A percentile compares a stretch with the other conserved stretches of the same genome.
phyloP scores from a whole-genome alignment of 1,284 basidiomycete genomes.

The Erythrobasidium hasegawianum region DNA sequence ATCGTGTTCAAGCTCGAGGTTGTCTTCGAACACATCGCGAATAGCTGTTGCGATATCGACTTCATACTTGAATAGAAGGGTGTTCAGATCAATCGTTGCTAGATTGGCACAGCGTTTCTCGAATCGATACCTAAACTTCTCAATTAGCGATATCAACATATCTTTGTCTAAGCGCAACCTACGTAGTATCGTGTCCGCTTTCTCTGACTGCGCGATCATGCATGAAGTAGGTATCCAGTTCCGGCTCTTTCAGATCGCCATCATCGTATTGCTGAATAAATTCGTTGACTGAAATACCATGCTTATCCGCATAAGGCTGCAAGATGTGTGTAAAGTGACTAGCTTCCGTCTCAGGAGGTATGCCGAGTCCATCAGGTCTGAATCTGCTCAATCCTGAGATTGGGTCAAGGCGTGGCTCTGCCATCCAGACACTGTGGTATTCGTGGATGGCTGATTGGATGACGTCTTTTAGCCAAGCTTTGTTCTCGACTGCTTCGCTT shows the following conservation, averaged over 20 bases:
- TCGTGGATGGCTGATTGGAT: slow-evolving; percentile 98
- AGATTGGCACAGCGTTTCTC: slow-evolving; percentile 91
- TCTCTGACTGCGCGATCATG: slow-evolving; percentile 64
- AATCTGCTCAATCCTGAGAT: slow-evolving; percentile 90
- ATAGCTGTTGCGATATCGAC: slow-evolving; percentile 63
- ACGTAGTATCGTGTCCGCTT: slow-evolving; percentile 84
- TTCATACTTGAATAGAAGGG: slow-evolving; percentile 81
- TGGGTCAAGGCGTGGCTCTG: slow-evolving; percentile 84
- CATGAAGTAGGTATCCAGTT: slow-evolving; percentile 92
- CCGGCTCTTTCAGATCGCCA: slow-evolving; percentile 75
- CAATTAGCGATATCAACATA: no score
- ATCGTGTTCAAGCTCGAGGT: slow-evolving; percentile 83
- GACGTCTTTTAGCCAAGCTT: slow-evolving; percentile 85
- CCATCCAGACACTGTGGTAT: slow-evolving; percentile 96
- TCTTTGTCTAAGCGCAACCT: no score
- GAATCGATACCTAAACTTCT: slow-evolving; percentile 77
- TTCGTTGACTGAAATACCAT: slow-evolving; percentile 91
- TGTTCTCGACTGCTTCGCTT: slow-evolving; percentile 74
- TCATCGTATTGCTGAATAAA: slow-evolving; percentile 95
- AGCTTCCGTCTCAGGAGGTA: slow-evolving; percentile 91
- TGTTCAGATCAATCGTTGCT: slow-evolving; percentile 91
- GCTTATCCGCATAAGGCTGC: slow-evolving; percentile 87
- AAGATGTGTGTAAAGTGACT: slow-evolving; percentile 96
- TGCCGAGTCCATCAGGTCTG: slow-evolving; percentile 86
- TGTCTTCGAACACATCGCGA: slow-evolving; percentile 86